Conservation (phyloP, 805 yeast species). For the Kuraishia ogatae region DNA sequence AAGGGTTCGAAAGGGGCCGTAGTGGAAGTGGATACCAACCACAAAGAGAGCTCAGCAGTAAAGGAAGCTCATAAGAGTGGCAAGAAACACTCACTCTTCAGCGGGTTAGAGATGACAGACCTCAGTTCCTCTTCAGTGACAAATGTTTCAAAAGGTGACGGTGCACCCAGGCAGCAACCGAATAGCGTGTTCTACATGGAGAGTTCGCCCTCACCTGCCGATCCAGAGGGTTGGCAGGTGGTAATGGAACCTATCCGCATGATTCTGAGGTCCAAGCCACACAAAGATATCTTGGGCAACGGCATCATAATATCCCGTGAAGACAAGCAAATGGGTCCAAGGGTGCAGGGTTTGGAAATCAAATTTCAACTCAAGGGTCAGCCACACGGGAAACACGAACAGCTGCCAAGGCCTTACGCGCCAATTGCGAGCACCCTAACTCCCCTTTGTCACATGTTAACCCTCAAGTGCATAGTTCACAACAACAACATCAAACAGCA, state of each 20-base stretch:
- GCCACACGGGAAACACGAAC: too few relatives aligned
- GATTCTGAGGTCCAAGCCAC: background rate
- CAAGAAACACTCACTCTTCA: background rate
- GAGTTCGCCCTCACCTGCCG: conserved; percentile 22
- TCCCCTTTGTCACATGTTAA: background rate
- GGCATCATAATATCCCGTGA: background rate
- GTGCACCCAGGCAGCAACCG: background rate
- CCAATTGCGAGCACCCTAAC: background rate
- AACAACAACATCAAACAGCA: background rate
- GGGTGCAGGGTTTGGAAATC: background rate
- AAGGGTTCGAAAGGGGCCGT: conserved; percentile 1
- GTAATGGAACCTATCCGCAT: background rate
- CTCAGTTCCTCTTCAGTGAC: conserved; percentile 5
- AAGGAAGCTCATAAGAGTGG: background rate
- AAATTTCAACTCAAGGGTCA: too few relatives aligned
- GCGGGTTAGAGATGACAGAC: background rate
- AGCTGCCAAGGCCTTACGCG: background rate
- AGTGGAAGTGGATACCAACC: too few relatives aligned
- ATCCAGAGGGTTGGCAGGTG: conserved; percentile 2
- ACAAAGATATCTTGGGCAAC: conserved; percentile 1
- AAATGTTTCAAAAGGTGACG: background rate
- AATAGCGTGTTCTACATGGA: conserved; percentile 22
- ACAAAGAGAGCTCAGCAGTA: conserved; percentile 6
- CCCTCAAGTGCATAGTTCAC: background rate
- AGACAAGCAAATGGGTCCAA: background rate